Percentiles rank a stretch among this genome's conserved stretches.
phyloP scores from a whole-genome alignment of 805 yeast genomes.

The Hermanozyma aechmeae region DNA sequence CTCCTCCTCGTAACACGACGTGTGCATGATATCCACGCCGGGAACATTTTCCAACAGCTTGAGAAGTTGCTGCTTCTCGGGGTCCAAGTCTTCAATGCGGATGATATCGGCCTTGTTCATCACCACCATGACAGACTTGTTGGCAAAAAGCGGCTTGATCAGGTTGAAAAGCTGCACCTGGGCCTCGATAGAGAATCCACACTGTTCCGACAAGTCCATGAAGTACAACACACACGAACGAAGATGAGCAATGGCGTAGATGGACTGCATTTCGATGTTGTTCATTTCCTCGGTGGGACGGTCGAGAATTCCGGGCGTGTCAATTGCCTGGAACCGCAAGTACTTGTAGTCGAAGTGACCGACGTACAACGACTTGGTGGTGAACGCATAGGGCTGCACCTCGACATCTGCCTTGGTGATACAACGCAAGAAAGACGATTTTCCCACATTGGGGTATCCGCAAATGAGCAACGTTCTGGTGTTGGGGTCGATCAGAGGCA shows the following conservation, averaged over 20 bases:
- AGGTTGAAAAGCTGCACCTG: slow-evolving; percentile 96
- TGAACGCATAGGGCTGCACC: slow-evolving; percentile 98
- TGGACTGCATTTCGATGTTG: slow-evolving; percentile 98
- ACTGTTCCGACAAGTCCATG: slow-evolving; percentile 98
- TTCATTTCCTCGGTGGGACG: slow-evolving; percentile 99
- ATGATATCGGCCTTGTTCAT: slow-evolving; percentile 92
- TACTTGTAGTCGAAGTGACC: slow-evolving; percentile 99
- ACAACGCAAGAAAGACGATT: slow-evolving; percentile 86
- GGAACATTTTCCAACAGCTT: slow-evolving; percentile 54
- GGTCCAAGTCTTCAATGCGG: slow-evolving; percentile 72
- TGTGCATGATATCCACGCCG: slow-evolving; percentile 86
- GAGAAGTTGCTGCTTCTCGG: slow-evolving; percentile 63
- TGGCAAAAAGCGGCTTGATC: slow-evolving; percentile 94
- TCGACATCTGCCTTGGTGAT: slow-evolving; percentile 98
- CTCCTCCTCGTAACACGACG: slow-evolving; percentile 91
- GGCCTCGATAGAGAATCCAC: slow-evolving; percentile 96
- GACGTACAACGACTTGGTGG: slow-evolving; percentile 93
- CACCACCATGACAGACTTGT: slow-evolving; percentile 92
- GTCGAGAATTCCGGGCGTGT: slow-evolving; percentile 97
- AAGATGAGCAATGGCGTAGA: slow-evolving; percentile 96
- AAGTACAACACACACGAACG: slow-evolving; percentile 94
- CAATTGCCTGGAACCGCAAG: slow-evolving; percentile 96
- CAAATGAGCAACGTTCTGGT: slow-evolving; percentile 95
- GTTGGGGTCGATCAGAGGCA: slow-evolving; percentile 97
- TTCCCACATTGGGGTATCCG: slow-evolving; percentile 99